A percentile compares a stretch with the other conserved stretches of the same genome.
Conservation (phyloP, 495 filamentous ascomycete species). For the Neurospora discreta region DNA sequence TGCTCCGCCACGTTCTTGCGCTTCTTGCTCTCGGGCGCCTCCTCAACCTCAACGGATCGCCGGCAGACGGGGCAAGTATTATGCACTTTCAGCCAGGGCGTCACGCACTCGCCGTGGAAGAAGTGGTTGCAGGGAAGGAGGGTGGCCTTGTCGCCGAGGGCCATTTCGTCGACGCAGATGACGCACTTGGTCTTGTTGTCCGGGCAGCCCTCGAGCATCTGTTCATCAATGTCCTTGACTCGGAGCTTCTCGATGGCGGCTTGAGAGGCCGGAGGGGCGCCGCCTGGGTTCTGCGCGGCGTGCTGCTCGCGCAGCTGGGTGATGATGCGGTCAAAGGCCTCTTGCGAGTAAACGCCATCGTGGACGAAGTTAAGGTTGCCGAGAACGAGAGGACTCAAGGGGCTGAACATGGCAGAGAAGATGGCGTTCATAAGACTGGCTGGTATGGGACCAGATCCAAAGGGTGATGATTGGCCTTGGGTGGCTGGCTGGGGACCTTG, state of each 20-base stretch:
- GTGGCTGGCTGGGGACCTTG: conserved; percentile 1
- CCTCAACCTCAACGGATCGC: conserved; percentile 46
- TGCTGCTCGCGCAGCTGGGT: conserved; percentile 75
- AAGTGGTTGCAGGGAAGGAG: conserved; percentile 78
- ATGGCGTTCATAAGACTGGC: conserved; percentile 3
- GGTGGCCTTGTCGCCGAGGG: conserved; percentile 59
- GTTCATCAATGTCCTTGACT: conserved; percentile 48
- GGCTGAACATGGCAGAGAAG: conserved; percentile 43
- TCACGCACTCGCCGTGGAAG: conserved; percentile 71
- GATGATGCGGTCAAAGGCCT: conserved; percentile 78
- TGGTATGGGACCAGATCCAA: background rate
- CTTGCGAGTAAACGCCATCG: conserved; percentile 79
- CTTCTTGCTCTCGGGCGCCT: background rate
- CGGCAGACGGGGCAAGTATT: conserved; percentile 84
- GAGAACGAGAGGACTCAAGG: conserved; percentile 43
- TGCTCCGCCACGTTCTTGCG: background rate
- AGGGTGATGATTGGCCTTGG: background rate
- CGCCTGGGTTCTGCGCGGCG: conserved; percentile 43
- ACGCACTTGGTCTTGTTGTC: conserved; percentile 57
- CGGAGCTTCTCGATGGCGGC: conserved; percentile 61
- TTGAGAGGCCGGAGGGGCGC: conserved; percentile 67
- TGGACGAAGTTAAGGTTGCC: conserved; percentile 73
- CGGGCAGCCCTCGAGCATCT: conserved; percentile 42
- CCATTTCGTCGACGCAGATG: conserved; percentile 83
- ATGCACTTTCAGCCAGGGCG: conserved; percentile 68